phyloP scores from a whole-genome alignment of 345 rosid genomes.

The Eucalyptus cloeziana region DNA sequence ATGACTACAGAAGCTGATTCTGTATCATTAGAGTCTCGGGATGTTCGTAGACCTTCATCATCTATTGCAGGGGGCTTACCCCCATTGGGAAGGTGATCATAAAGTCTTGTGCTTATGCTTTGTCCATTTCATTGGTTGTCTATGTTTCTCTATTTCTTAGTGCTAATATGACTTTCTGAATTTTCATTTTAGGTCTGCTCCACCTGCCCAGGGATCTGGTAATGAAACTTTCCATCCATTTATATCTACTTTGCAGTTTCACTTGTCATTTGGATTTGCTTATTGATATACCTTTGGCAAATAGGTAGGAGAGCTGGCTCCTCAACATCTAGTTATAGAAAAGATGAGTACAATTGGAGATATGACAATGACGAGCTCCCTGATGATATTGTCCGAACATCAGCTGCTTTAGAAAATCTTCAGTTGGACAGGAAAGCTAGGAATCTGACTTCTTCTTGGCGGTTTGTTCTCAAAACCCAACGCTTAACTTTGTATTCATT shows the following conservation, averaged over 20 bases:
- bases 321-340: conserved; percentile 58
- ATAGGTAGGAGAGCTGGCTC: conserved; percentile 83
- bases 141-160: not conserved
- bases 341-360: conserved; percentile 84
- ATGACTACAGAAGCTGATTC: conserved; percentile 37
- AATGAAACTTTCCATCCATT: not conserved
- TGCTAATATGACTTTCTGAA: not conserved
- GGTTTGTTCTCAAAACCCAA: conserved; percentile 24
- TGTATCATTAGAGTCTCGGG: conserved; percentile 49
- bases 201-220: conserved; percentile 59
- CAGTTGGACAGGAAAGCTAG: conserved; percentile 88
- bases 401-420: conserved; percentile 83
- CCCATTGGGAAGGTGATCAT: conserved; percentile 69
- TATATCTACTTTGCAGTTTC: not conserved
- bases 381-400: conserved; percentile 71
- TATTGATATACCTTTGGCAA: not conserved
- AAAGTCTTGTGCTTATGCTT: not conserved
- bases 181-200: conserved; percentile 27
- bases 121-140: not conserved
- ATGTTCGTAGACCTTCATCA: conserved; percentile 50
- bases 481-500: not conserved
- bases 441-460: conserved; percentile 84
- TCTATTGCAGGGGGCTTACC: conserved; percentile 88
- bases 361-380: conserved; percentile 48
- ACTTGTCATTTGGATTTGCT: not conserved